phyloP scores from a whole-genome alignment of 169 alveolate species.

The Perkinsus chesapeaki region DNA sequence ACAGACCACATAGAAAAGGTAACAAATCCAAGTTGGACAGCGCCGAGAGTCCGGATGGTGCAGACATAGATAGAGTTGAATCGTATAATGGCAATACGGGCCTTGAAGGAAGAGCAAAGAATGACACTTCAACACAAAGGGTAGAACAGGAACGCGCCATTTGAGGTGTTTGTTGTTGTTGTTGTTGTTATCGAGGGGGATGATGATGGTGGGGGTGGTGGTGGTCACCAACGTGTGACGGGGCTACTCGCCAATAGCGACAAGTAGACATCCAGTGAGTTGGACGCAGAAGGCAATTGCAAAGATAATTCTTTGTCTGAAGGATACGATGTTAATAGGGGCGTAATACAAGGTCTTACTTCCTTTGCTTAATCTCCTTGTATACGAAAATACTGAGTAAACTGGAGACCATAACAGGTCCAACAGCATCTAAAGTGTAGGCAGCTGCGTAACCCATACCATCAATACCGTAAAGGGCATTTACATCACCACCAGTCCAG shows the following conservation, averaged over 20 bases:
- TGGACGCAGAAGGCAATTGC: not conserved
- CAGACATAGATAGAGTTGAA: too few species aligned
- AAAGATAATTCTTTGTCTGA: not conserved
- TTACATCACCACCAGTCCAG: not conserved
- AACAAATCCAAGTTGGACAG: too few species aligned
- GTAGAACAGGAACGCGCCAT: too few species aligned
- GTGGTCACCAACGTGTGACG: not conserved
- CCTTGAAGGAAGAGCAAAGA: too few species aligned
- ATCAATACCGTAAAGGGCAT: not conserved
- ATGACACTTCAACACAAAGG: too few species aligned
- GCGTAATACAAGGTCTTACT: not conserved
- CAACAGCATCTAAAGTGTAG: not conserved
- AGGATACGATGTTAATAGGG: not conserved
- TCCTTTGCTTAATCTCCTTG: not conserved
- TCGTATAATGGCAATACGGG: too few species aligned
- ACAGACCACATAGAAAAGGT: too few species aligned
- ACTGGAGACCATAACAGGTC: not conserved
- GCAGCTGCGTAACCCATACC: not conserved
- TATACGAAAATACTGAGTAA: not conserved
- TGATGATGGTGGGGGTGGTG: not conserved
- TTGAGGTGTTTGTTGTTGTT: too few species aligned
- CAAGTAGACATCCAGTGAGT: not conserved
- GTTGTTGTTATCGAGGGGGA: too few species aligned
- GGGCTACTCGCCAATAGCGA: not conserved
- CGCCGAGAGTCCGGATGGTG: too few species aligned